A percentile compares a stretch with the other conserved stretches of the same genome.
Conservation (phyloP, 129 eudicot species). For the Flaveria bidentis region DNA sequence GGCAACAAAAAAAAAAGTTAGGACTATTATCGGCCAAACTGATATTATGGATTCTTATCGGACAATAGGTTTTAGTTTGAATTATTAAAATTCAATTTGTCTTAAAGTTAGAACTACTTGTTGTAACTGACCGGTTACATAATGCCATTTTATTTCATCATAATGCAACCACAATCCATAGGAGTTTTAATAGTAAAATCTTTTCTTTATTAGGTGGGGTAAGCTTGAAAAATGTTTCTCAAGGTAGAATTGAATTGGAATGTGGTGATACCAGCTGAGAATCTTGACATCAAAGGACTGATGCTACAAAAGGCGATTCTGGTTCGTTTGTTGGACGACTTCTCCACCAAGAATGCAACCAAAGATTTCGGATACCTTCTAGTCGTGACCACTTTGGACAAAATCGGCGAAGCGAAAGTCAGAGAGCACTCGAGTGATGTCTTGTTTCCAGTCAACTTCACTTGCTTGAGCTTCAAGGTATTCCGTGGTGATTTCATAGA, state of each 20-base stretch:
- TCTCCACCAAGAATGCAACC: conserved; percentile 65
- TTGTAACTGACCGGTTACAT: not conserved
- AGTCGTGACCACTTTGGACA: conserved; percentile 61
- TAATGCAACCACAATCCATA: not conserved
- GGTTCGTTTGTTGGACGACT: conserved; percentile 63
- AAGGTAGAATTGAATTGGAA: conserved; percentile 72
- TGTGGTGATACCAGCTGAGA: conserved; percentile 70
- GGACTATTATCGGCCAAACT: no score
- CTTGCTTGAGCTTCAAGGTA: conserved; percentile 67
- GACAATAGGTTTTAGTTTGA: no score
- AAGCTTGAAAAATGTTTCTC: conserved; percentile 50
- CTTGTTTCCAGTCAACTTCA: conserved; percentile 62
- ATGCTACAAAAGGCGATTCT: conserved; percentile 68
- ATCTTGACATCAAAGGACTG: conserved; percentile 58
- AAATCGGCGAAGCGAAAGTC: conserved; percentile 67
- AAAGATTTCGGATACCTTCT: conserved; percentile 64
- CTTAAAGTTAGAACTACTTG: no score
- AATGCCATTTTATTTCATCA: not conserved
- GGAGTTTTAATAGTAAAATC: not conserved
- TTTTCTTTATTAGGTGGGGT: conserved; percentile 19
- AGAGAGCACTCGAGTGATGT: conserved; percentile 68
- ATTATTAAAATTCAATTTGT: no score
- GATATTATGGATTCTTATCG: no score
- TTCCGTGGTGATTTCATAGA: conserved; percentile 59
- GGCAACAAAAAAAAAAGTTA: no score